Evolutionary conservation across 371 early-diverging fungal genomes (phyloP).

Genomic region (Actinomortierella wolfii): DNA sequence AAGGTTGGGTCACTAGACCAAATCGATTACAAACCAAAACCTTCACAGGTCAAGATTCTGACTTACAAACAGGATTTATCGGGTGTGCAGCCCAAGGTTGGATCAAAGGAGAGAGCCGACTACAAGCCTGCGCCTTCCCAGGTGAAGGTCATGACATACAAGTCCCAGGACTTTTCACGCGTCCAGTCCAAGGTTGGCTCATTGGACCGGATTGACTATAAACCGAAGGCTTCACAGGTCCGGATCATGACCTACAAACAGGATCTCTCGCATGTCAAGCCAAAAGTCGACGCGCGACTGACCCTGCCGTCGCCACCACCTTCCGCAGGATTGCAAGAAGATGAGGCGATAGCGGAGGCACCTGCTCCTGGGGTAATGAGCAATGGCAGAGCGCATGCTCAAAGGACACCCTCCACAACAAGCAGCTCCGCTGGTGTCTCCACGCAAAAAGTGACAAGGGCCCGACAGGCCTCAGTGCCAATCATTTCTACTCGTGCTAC

Average conservation of each 20-base stretch:
- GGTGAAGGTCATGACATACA: slow-evolving; percentile 36
- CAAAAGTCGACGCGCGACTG: slow-evolving; percentile 33
- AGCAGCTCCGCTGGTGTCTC: too few relatives aligned
- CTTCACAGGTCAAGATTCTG: slow-evolving; percentile 32
- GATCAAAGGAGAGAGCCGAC: slow-evolving; percentile 21
- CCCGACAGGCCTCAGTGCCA: not conserved
- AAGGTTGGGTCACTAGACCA: slow-evolving; percentile 35
- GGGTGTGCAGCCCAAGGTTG: slow-evolving; percentile 31
- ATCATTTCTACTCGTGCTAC: slow-evolving; percentile 2
- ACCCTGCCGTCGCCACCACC: slow-evolving; percentile 3
- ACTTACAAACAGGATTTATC: slow-evolving; percentile 20
- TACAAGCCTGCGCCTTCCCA: slow-evolving; percentile 33
- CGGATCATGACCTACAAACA: slow-evolving; percentile 33
- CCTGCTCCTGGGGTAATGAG: too few relatives aligned
- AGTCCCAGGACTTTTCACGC: slow-evolving; percentile 29
- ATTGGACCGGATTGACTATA: slow-evolving; percentile 24
- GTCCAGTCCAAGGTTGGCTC: slow-evolving; percentile 40
- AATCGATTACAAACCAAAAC: slow-evolving; percentile 29
- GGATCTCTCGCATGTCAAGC: slow-evolving; percentile 35
- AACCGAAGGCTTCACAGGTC: slow-evolving; percentile 30
- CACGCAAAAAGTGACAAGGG: too few relatives aligned
- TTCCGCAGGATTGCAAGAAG: too few relatives aligned
- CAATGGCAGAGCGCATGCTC: too few relatives aligned
- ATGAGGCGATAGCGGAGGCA: too few relatives aligned
- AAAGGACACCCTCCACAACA: too few relatives aligned